Evolutionary conservation across 2,329 filamentous ascomycete species (phyloP).

Genomic region (Sporothrix pseudoabietina): DNA sequence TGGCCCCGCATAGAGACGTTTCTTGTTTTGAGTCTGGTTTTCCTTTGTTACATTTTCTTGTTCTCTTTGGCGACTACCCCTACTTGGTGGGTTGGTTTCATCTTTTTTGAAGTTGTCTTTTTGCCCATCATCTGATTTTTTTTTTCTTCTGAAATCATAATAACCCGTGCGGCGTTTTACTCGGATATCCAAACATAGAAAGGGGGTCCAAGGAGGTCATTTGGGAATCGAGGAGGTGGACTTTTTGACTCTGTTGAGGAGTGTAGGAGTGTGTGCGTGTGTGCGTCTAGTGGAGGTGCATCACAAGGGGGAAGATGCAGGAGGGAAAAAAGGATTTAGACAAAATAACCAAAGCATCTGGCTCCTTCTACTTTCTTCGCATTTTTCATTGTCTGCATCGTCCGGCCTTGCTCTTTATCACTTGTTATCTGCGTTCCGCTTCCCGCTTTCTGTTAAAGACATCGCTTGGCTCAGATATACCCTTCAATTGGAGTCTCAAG

Average conservation of each 20-base stretch:
- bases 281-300: not conserved
- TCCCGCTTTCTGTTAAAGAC: not conserved
- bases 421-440: not conserved
- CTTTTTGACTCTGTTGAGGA: no score
- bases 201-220: not conserved
- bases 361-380: not conserved
- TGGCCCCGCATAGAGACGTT: not conserved
- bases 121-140: slow-evolving; percentile 20
- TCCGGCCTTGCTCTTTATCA: not conserved
- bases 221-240: not conserved
- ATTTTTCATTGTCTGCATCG: not conserved
- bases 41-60: not conserved
- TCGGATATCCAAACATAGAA: slow-evolving; percentile 21
- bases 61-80: not conserved
- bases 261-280: not conserved
- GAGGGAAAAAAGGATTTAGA: slow-evolving; percentile 2
- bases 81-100: not conserved
- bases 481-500: not conserved
- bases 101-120: slow-evolving; percentile 27
- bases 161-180: slow-evolving; percentile 6
- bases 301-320: not conserved
- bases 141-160: not conserved
- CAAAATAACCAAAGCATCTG: slow-evolving; percentile 11
- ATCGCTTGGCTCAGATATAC: slow-evolving; percentile 5
- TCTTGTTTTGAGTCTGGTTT: not conserved